Base-by-base conservation (phyloP, 177 flowering plant species). In the Telopea speciosissima region DNA sequence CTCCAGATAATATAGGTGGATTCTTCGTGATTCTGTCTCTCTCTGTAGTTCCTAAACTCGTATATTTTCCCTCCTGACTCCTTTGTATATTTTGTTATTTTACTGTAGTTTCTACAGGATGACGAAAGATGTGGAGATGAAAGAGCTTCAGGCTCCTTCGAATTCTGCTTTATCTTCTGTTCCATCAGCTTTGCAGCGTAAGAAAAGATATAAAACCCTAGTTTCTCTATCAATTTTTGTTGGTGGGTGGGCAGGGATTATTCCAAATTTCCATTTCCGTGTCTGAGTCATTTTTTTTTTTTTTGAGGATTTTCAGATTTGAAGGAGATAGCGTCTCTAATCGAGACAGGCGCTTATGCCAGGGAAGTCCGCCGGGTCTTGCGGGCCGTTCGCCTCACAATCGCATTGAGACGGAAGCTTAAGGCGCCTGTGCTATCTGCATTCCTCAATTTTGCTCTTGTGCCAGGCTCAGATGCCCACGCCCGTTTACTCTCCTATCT, bases 71-170 rank as follows among this genome's bases (percentile, higher is more conserved):
- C 31, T 60, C 36, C 58, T 16, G 61, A 58, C n/a, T 58, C n/a
- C 23, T 58, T 19, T 58, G 19, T 58, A 6, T 17, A 21, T 54
- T 54, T 6, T 54, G 21, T 54, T 54, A 54, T 54, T 16, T 63
- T 26, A 25, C 42, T 16, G 14, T n/a, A 16, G 62, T 24, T 24
- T 28, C 60, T 25, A 16, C 42, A 74, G 75, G 67, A 93, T 89
- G 98, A 86, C 95, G 68, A 87, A 85, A 79, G 98, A 93, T 69
- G 93, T 89, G 70, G 96, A 92, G 83, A 89, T 88, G 90, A 89
- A 89, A 73, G 95, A 93, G 73, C 81, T 74, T 25, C 82, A 83
- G 26, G 85, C 84, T 64, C 85, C 88, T 40, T 84, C 92, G 65
- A 79, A 80, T 77, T 84, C 92, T 19, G 74, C 74, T 68, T 60